Conservation (phyloP, 306 rosid genomes). For the Cajanus cajan region DNA sequence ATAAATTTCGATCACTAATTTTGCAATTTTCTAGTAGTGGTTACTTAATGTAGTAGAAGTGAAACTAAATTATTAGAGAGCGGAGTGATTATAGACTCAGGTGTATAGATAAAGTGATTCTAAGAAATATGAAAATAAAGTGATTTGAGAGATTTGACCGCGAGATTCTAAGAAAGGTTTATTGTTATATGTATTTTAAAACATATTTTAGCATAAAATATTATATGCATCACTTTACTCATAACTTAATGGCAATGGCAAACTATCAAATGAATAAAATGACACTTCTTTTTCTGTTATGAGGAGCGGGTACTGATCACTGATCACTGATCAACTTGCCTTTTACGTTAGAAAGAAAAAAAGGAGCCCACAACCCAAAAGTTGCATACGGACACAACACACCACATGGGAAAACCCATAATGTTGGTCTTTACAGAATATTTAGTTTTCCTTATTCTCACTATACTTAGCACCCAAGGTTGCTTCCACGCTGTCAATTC, state of each 20-base stretch:
- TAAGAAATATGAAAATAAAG: too few species aligned
- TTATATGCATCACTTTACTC: neutral
- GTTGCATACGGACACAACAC: constrained; percentile 32
- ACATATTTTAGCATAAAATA: too few species aligned
- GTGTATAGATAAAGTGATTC: too few species aligned
- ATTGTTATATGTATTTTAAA: too few species aligned
- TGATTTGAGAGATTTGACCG: too few species aligned
- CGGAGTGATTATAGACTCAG: too few species aligned
- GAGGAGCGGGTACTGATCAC: constrained; percentile 7
- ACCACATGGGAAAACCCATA: constrained; percentile 39
- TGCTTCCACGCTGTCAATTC: constrained; percentile 37
- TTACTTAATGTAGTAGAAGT: too few species aligned
- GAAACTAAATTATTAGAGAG: too few species aligned
- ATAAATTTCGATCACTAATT: too few species aligned
- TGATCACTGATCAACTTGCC: neutral
- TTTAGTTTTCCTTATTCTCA: too few species aligned
- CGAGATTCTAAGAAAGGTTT: too few species aligned
- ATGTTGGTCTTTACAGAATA: constrained; percentile 28
- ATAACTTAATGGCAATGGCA: constrained; percentile 5
- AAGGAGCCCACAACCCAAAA: constrained; percentile 16
- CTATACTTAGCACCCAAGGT: constrained; percentile 67
- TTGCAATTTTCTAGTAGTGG: too few species aligned
- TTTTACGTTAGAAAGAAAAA: constrained; percentile 17
- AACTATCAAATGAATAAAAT: constrained; percentile 17
- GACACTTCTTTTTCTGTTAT: neutral